Base-by-base conservation (phyloP, 2,329 filamentous ascomycete species). In the Microdochium trichocladiopsis region DNA sequence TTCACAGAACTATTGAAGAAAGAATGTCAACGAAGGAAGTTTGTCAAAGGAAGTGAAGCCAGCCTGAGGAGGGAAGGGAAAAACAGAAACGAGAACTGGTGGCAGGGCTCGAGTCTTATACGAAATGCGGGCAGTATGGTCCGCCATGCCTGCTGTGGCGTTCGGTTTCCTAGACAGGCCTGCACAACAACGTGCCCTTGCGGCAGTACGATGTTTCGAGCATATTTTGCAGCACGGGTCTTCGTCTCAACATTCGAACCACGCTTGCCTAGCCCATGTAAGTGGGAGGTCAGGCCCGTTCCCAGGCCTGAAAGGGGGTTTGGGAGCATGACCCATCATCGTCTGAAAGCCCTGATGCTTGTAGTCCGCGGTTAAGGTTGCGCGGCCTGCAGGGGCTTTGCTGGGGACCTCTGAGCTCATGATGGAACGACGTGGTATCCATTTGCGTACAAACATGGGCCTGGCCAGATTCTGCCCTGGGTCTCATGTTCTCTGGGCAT, bases 1-100 rank as follows among this genome's bases (percentile, higher is more conserved):
- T 66, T 65, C 63, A 53, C 63, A 65, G 64, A 66, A 65, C 64
- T 64, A 50, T 23, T 48, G 43, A 8, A 47, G 52, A 65, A 62
- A 62, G 63, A 65, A 64, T 58, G 60, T 58, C 47, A 57, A 54
- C 52, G 55, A 63, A 59, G 59, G 60, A 22, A 16, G 41, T 45
- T 45, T 21, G 18, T 16, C 18, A 61, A 53, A 60, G 51, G 47
- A 61, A 59, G 57, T 61, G 55, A 59, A 53, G 59, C 57, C 58
- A 60, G 59, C 63, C 61, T 56, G 57, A 49, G 54, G 58, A 59
- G 50, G 57, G 54, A 41, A 53, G 24, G 28, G 49, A 31, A 47
- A 47, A 45, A 49, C 47, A 55, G 33, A 36, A 53, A 47, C 11
- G 41, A 16, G 6, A 22, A 3, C 6, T 22, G 4, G 41, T 18